Evolutionary conservation across 78 protist species (phyloP).

Genomic region (Planoprotostelium fungivorum): DNA sequence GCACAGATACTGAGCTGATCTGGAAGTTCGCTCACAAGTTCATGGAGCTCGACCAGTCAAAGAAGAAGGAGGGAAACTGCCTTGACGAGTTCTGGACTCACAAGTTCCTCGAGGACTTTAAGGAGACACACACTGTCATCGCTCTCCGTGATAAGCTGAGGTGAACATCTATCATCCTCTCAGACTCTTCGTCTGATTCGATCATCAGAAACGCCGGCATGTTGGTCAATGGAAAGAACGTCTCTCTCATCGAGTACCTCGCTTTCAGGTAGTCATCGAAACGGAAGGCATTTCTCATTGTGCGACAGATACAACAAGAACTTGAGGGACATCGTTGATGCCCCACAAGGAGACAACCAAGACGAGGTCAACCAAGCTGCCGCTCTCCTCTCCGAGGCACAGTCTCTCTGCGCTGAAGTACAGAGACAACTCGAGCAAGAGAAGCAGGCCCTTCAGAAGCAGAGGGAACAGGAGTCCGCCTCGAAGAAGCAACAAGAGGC

Average conservation of each 20-base stretch:
- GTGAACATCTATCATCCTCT: too few species aligned
- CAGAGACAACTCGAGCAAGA: neutral
- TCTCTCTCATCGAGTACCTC: neutral
- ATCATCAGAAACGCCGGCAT: neutral
- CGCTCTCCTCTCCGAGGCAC: neutral
- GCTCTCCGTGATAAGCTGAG: neutral
- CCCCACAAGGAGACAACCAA: neutral
- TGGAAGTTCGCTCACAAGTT: neutral
- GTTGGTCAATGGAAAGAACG: neutral
- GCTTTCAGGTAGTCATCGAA: neutral
- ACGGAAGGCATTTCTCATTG: neutral
- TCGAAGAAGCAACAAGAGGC: neutral
- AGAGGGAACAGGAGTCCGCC: neutral
- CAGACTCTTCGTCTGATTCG: too few species aligned
- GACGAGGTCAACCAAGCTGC: neutral
- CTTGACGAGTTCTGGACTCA: neutral
- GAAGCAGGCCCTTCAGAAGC: neutral
- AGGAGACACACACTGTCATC: neutral
- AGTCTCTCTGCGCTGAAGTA: neutral
- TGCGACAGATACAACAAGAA: neutral
- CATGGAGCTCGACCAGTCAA: neutral
- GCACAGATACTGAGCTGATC: neutral
- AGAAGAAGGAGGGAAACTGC: neutral
- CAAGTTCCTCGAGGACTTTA: neutral
- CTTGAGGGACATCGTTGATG: neutral